A percentile compares a stretch with the other conserved stretches of the same genome.
Evolutionary conservation across 164 flowering plant genomes (phyloP).

Genomic region (Sextonia rubra): DNA sequence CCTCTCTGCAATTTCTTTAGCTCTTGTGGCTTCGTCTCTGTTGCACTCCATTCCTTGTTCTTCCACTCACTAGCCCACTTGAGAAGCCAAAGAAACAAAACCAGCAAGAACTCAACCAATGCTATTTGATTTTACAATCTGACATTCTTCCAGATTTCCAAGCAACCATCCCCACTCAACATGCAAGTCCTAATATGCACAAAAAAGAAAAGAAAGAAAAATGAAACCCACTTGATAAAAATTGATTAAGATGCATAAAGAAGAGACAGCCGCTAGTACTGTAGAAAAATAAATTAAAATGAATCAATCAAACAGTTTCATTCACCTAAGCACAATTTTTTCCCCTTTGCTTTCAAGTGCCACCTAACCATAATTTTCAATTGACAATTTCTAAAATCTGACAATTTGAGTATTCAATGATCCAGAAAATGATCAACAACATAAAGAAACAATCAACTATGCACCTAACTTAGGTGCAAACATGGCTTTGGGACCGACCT

Average conservation of each 20-base stretch:
- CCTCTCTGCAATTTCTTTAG: constrained; percentile 47
- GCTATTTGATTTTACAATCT: constrained; percentile 12
- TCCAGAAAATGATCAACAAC: too few relatives aligned
- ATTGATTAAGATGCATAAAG: not conserved
- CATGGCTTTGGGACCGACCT: too few relatives aligned
- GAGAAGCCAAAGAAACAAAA: constrained; percentile 3
- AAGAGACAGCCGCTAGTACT: too few relatives aligned
- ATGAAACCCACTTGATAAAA: not conserved
- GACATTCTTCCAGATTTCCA: constrained; percentile 14
- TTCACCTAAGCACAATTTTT: too few relatives aligned
- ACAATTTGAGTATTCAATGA: too few relatives aligned
- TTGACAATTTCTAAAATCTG: too few relatives aligned
- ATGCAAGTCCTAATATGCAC: constrained; percentile 10
- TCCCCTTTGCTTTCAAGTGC: too few relatives aligned
- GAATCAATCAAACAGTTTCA: not conserved
- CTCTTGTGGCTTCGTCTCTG: constrained; percentile 48
- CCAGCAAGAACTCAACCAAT: constrained; percentile 15
- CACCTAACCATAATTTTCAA: too few relatives aligned
- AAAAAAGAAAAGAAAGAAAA: not conserved
- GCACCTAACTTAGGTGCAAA: too few relatives aligned
- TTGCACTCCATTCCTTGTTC: constrained; percentile 33
- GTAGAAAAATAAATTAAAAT: too few relatives aligned
- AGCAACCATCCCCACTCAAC: not conserved
- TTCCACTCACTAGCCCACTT: not conserved
- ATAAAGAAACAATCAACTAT: too few relatives aligned